A percentile compares a stretch with the other conserved stretches of the same genome.
Evolutionary conservation across 2,329 filamentous ascomycete species (phyloP).

Genomic region (Ascochyta viciae-villosae): DNA sequence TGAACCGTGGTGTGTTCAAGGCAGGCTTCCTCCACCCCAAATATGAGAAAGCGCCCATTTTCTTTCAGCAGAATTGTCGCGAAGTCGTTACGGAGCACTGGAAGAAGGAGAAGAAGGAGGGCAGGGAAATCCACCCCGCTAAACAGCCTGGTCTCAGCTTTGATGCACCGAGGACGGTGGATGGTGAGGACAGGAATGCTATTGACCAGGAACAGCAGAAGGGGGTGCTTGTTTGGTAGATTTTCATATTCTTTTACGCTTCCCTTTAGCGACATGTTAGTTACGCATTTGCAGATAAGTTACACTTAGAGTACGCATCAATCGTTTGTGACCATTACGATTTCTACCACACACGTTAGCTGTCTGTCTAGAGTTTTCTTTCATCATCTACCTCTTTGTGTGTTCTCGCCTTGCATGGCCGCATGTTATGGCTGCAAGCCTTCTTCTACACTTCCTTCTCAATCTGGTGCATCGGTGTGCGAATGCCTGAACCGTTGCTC

Average conservation of each 20-base stretch:
- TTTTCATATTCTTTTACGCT: too few relatives aligned
- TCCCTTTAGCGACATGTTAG: neutral
- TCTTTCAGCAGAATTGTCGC: slow-evolving; percentile 60
- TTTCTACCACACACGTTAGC: too few relatives aligned
- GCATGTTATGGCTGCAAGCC: too few relatives aligned
- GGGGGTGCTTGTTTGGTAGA: slow-evolving; percentile 30
- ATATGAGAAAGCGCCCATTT: slow-evolving; percentile 64
- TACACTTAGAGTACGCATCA: too few relatives aligned
- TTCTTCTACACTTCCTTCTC: too few relatives aligned
- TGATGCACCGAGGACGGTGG: slow-evolving; percentile 58
- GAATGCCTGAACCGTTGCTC: too few relatives aligned
- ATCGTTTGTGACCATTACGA: too few relatives aligned
- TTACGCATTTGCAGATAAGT: too few relatives aligned
- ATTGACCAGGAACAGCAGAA: slow-evolving; percentile 13
- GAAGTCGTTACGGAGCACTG: slow-evolving; percentile 50
- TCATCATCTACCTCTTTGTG: too few relatives aligned
- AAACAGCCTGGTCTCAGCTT: slow-evolving; percentile 59
- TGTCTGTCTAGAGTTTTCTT: too few relatives aligned
- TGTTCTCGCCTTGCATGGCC: too few relatives aligned
- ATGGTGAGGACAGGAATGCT: slow-evolving; percentile 34
- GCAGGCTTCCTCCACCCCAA: slow-evolving; percentile 67
- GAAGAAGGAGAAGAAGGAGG: slow-evolving; percentile 25
- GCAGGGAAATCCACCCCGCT: slow-evolving; percentile 28
- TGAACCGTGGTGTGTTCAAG: slow-evolving; percentile 65
- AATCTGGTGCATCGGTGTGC: too few relatives aligned